Percentiles rank a stretch among this genome's conserved stretches.
These are phyloP conservation scores for Rubia tinctorum DNA, from an alignment of 305 asterid genomes.

Conservation along the genomic window DNA sequence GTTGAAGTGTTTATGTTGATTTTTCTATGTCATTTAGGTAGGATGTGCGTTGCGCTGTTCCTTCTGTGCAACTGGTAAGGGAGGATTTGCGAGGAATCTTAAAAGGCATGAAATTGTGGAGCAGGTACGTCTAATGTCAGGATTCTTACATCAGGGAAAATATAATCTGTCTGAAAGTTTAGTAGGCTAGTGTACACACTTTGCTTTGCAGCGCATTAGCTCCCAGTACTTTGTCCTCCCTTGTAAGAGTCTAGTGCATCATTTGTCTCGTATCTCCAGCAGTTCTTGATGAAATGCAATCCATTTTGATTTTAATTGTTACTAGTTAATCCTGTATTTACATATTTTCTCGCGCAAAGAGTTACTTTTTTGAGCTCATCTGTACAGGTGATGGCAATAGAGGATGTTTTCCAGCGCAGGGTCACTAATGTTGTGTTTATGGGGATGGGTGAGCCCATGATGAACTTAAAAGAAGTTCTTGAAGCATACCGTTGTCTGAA, in stretches of 20 bases:
- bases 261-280: neutral
- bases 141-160: conserved; percentile 2
- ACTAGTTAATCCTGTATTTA: neutral
- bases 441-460: conserved; percentile 99
- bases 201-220: neutral
- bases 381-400: conserved; percentile 82
- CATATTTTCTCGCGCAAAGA: neutral
- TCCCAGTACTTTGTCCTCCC: no score
- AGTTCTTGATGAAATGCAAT: neutral
- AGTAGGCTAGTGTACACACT: neutral
- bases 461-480: conserved; percentile 90
- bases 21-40: conserved; percentile 45
- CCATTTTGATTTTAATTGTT: neutral
- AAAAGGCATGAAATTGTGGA: conserved; percentile 90
- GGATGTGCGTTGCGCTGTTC: conserved; percentile 94
- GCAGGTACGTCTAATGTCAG: conserved; percentile 47
- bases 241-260: neutral
- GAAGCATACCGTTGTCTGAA: conserved; percentile 93
- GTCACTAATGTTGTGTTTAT: conserved; percentile 95
- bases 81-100: conserved; percentile 93
- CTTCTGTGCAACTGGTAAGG: conserved; percentile 97
- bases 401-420: conserved; percentile 75
- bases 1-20: conserved; percentile 3
- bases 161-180: neutral
- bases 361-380: neutral